Evolutionary conservation across 768 basidiomycete genomes (phyloP), one percentile per base, ranked within the genome.

Genomic region (Austroboletus eburneus): DNA sequence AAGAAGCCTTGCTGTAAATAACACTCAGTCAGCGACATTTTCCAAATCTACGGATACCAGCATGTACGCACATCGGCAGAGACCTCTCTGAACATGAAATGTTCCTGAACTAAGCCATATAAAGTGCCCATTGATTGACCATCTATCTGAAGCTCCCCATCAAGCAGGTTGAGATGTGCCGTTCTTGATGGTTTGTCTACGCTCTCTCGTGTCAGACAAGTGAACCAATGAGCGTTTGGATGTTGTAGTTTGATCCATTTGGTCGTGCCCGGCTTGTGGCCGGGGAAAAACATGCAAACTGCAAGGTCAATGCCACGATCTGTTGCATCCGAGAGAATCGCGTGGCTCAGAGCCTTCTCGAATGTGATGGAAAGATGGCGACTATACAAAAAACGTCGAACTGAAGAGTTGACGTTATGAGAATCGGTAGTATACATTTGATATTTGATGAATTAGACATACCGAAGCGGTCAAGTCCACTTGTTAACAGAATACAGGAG

Each of bases 41-140:
- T 5, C 16, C 13, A 18, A 6, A 35, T 9, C 12, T n/a, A 13
- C 16, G 34, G 16, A 10, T 4, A 32, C 14, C 12, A 32, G 7
- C 14, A 35, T 35, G 13, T 18, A 54, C 62, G 29, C 52, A 72
- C 73, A 47, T 62, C 32, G n/a, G 24, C 64, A 62, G 35, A 78
- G 68, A n/a, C 75, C 46, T 7, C 63, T 57, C 13, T 36, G 37
- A 45, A 61, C 24, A 51, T 76, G n/a, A n/a, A n/a, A n/a, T 66
- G 0, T 21, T 39, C 2, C 56, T 34, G 23, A 77, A 71, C 0
- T 51, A 47, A 8, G 34, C 23, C 0, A 76, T n/a, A 72, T 13
- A 78, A 64, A 20, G 62, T 65, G 16, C 71, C 69, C 9, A 72
- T 45, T 1, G 68, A 63, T 46, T 65, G 65, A 7, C 75, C 76